A percentile compares a stretch with the other conserved stretches of the same genome.
phyloP scores from a whole-genome alignment of 2,329 filamentous ascomycete species.

The Colletotrichum tabaci region DNA sequence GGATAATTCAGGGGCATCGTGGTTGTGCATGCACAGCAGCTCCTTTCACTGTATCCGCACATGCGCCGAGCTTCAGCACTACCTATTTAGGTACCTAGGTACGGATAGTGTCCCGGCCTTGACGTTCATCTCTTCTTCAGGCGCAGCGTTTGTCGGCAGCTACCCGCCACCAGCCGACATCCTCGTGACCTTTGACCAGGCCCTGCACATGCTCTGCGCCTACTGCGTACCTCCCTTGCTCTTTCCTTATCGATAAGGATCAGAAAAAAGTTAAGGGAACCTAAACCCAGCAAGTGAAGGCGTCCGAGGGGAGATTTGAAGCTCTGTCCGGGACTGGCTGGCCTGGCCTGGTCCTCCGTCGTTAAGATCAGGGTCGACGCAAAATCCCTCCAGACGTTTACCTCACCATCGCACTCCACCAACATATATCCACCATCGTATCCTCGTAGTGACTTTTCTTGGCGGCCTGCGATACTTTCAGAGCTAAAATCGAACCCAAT shows the following conservation, averaged over 20 bases:
- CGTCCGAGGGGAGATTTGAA: constrained; percentile 35
- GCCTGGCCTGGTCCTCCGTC: constrained; percentile 21
- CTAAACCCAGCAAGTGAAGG: constrained; percentile 32
- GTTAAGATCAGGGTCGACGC: constrained; percentile 28
- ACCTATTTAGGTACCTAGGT: background rate
- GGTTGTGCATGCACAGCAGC: background rate
- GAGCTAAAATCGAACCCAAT: background rate
- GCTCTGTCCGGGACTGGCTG: constrained; percentile 32
- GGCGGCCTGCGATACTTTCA: constrained; percentile 12
- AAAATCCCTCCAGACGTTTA: constrained; percentile 21
- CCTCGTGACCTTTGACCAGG: constrained; percentile 30
- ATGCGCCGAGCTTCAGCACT: background rate
- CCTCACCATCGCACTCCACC: constrained; percentile 8
- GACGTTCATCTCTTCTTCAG: constrained; percentile 37
- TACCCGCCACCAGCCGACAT: constrained; percentile 19
- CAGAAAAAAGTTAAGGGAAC: constrained; percentile 41
- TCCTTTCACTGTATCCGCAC: background rate
- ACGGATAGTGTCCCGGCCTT: background rate
- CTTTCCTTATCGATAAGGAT: constrained; percentile 39
- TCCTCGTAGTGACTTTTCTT: background rate
- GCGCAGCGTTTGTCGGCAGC: constrained; percentile 1
- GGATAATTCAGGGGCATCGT: background rate
- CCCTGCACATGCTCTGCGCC: constrained; percentile 23
- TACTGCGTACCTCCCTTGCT: constrained; percentile 6
- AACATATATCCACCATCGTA: background rate